Evolutionary conservation across 257 asterid species (phyloP).

Genomic region (Solanum pennellii): DNA sequence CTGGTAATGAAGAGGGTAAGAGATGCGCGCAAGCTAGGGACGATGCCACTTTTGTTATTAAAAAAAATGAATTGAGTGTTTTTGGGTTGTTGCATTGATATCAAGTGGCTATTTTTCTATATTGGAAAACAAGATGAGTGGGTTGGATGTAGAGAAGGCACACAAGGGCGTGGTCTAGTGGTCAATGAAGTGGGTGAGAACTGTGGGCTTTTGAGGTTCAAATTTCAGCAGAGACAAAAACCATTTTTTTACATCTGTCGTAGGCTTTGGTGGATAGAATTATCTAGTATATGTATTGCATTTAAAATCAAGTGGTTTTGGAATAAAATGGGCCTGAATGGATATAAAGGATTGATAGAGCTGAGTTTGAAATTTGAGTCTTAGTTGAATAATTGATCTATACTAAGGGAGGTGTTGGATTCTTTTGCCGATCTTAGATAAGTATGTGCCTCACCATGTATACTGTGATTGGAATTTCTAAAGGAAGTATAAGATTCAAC

Average conservation of each 20-base stretch:
- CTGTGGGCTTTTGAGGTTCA: neutral
- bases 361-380: neutral
- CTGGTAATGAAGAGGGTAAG: neutral
- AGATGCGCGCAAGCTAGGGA: neutral
- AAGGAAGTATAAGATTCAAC: neutral
- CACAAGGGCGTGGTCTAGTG: neutral
- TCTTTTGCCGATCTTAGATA: neutral
- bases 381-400: neutral
- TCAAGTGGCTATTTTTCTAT: neutral
- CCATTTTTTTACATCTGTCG: neutral
- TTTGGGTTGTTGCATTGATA: neutral
- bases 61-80: neutral
- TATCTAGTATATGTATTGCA: neutral
- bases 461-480: neutral
- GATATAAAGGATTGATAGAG: neutral
- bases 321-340: neutral
- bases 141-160: neutral
- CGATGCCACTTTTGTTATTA: neutral
- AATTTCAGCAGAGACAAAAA: neutral
- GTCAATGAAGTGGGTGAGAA: neutral
- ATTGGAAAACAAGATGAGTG: neutral
- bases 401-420: neutral
- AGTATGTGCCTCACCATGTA: neutral
- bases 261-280: neutral
- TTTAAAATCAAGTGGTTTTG: neutral